Conservation (phyloP, 257 asterid species). For the Capsicum chinense region DNA sequence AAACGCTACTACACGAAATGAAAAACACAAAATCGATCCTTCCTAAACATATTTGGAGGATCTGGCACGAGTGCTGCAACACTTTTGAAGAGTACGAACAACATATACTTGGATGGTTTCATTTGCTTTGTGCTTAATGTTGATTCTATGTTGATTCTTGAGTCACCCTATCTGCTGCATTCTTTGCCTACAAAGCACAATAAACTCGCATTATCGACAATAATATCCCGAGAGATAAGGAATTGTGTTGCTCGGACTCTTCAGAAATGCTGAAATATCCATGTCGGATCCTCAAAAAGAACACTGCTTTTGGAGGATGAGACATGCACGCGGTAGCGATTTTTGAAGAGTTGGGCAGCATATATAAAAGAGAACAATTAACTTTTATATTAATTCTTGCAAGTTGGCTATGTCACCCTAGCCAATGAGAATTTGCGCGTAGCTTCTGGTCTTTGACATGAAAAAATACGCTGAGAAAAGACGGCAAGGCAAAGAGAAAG, state of each 20-base stretch:
- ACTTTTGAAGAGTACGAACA: neutral
- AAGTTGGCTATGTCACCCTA: neutral
- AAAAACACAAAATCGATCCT: neutral
- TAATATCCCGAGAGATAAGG: neutral
- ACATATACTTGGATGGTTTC: neutral
- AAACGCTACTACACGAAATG: too few relatives aligned
- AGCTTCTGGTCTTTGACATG: too few relatives aligned
- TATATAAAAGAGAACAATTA: too few relatives aligned
- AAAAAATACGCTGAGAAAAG: too few relatives aligned
- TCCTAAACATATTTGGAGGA: neutral
- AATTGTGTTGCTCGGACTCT: neutral
- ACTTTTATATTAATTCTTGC: neutral
- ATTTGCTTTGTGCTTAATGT: neutral
- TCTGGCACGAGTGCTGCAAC: rapidly evolving
- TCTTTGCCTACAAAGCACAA: conserved; percentile 52
- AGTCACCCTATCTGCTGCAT: conserved; percentile 54
- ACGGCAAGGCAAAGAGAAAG: too few relatives aligned
- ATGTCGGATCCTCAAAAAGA: neutral
- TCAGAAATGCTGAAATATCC: neutral
- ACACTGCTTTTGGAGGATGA: neutral
- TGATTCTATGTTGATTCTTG: conserved; percentile 7
- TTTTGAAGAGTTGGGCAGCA: too few relatives aligned
- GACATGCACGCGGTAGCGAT: too few relatives aligned
- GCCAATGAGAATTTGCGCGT: too few relatives aligned
- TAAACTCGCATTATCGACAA: neutral